Evolutionary conservation across 2,329 filamentous ascomycete species (phyloP), one percentile per base, ranked within the genome.

Genomic region (Arthroderma sp.): DNA sequence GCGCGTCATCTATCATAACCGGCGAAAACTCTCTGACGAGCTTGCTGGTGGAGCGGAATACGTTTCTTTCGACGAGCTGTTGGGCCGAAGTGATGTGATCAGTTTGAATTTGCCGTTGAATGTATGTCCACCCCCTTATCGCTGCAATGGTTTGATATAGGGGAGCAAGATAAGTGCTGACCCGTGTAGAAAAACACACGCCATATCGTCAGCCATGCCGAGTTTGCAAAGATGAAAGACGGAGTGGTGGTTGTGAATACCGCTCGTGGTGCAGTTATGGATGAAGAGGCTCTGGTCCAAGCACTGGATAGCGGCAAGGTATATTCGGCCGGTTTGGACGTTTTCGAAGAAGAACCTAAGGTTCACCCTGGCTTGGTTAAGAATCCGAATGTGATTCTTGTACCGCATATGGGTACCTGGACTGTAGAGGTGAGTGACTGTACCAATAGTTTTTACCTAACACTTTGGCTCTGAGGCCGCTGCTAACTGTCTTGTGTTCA

Each of bases 331-430:
- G 85, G 85, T 1, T 70, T 93, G 4, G 85, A 93, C 59, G 85
- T 93, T 41, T 93, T 80, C 57, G 85, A 93, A 59, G 71, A 87
- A 33, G 85, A 93, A 62, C 86, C 86, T 0, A 70, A 75, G 47
- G 67, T 93, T 29, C 83, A 91, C 56, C 79, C 78, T 0, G 83
- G 81, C 1, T 67, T 93, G 36, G 53, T 88, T 9, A 65, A 67
- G 10, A 88, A 89, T 57, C 76, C 77, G 2, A 74, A 77, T 52
- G 83, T 85, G 22, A 69, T 89, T 54, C 69, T 94, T 29, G 66
- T 93, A 32, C 86, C 86, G 42, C 86, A 93, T 61, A 84, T 93
- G 83, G 85, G 85, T 0, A 93, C 86, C 0, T 86, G 76, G 72
- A 89, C 83, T 0, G 67, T 78, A 29, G 85, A 83, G 67, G 63